Evolutionary conservation across 108 stramenopile genomes (phyloP).

Genomic region (Conticribra guillardii): DNA sequence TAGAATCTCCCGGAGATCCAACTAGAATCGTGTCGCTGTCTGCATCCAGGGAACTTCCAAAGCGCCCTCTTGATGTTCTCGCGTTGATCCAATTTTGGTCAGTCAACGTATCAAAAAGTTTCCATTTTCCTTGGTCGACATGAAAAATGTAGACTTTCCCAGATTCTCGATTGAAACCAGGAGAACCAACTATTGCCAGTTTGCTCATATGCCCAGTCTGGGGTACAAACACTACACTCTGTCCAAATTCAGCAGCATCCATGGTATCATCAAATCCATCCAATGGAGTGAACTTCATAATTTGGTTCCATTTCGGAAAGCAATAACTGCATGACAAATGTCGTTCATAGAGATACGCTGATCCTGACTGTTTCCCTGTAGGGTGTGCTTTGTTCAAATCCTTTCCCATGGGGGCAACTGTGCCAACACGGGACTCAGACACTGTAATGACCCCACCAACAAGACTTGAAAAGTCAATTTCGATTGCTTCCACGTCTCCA

Average conservation of each 20-base stretch:
- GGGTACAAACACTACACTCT: conserved; percentile 28
- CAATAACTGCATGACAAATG: conserved; percentile 36
- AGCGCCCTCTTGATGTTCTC: conserved; percentile 20
- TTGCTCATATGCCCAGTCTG: conserved; percentile 9
- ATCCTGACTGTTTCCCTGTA: conserved; percentile 49
- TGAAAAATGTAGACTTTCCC: conserved; percentile 52
- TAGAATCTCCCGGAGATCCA: conserved; percentile 34
- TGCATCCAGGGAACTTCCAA: conserved; percentile 38
- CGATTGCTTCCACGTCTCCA: conserved; percentile 45
- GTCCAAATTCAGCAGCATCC: conserved; percentile 44
- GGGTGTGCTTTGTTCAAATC: conserved; percentile 20
- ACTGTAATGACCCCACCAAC: conserved; percentile 20
- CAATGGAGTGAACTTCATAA: conserved; percentile 43
- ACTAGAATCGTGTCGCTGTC: conserved; percentile 36
- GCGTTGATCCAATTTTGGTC: conserved; percentile 44
- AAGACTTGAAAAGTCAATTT: conserved; percentile 22
- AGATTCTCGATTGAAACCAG: conserved; percentile 34
- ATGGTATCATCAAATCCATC: conserved; percentile 37
- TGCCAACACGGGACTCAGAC: conserved; percentile 29
- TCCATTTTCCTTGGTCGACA: conserved; percentile 13
- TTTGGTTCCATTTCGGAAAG: conserved; percentile 31
- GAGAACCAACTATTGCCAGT: conserved; percentile 44
- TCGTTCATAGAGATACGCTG: conserved; percentile 47
- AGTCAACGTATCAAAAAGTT: conserved; percentile 27
- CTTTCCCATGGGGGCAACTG: conserved; percentile 37